Base-by-base conservation (phyloP, 148 eudicot species). In the Chenopodium album region DNA sequence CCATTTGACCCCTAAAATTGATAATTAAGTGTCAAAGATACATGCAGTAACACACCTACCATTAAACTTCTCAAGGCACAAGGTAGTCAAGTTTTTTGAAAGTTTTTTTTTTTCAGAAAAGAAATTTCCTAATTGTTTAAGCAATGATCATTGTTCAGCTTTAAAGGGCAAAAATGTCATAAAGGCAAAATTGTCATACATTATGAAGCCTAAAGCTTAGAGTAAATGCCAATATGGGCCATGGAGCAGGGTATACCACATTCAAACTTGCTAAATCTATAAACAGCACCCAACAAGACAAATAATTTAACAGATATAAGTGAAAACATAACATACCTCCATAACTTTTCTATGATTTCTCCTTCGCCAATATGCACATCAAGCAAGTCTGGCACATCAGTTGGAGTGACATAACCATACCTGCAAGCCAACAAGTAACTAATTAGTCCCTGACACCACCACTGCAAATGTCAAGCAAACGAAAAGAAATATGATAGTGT, bases 351-450 rank as follows among this genome's bases (percentile, higher is more conserved):
- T 64, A 92, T 91, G 78, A 92, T 87, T 86, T 93, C 91, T 78
- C 98, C 97, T 84, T 90, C 92, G 65, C 89, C 97, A 81, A 95
- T 91, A 76, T 92, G 93, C 74, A 85, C 85, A 85, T 92, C 98
- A 75, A 95, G 81, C 89, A 95, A 85, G 76, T 87, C 90, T 78
- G 91, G 85, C 64, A 95, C 98, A 83, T 95, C 99, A 85, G 83
- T 52, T 12, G 99, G 99, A 79, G 97, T 87, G 86, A 92, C 97
- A 84, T 95, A 95, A 76, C 99, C 99, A 87, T 92, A 95, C 99
- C 99, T 95, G 81, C 81, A 88, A 77, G 73, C 78, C 62, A 59
- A 63, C 19, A 34, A 68, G 70, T n/a, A 76, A 46, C 44, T 69
- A 48, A 23, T 71, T 68, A 54, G 71, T 14, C 54, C 7, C 69